These are phyloP conservation scores for barley (Hordeum vulgare) DNA, from an alignment of 176 grass and related monocot species.

Conservation along the genomic window DNA sequence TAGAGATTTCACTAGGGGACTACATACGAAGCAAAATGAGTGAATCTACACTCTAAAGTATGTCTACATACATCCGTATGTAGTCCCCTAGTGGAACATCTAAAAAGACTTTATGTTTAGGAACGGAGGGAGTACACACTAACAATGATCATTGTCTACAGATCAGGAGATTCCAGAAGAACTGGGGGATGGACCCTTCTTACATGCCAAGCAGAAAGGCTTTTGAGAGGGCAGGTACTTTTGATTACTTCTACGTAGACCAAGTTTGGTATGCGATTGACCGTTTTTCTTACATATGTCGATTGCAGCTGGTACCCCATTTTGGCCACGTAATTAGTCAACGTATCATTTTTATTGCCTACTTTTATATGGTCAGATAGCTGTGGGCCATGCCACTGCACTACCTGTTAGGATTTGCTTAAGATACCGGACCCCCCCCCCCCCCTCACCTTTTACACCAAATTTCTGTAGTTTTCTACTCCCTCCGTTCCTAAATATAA, in stretches of 20 bases:
- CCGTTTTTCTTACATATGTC: not conserved
- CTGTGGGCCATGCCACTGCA: not conserved
- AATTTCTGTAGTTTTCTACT: not conserved
- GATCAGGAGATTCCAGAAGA: conserved; percentile 83
- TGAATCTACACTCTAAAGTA: no score
- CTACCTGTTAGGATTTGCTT: not conserved
- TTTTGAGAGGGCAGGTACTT: conserved; percentile 87
- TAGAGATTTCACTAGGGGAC: no score
- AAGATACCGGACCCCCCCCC: not conserved
- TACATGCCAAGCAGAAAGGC: conserved; percentile 95
- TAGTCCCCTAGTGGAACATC: no score
- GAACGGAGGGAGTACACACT: no score
- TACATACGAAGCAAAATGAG: no score
- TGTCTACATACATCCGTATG: no score
- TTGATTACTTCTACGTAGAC: not conserved
- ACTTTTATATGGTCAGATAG: not conserved
- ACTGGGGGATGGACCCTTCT: conserved; percentile 80
- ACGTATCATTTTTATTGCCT: no score
- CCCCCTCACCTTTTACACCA: not conserved
- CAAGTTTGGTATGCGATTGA: not conserved
- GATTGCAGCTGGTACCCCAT: not conserved
- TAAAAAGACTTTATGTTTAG: no score
- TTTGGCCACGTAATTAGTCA: not conserved
- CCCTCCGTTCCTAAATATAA: no score
- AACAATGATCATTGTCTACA: conserved; percentile 23